Evolutionary conservation across 495 filamentous ascomycete genomes (phyloP), one percentile per base, ranked within the genome.

Genomic region (Evernia prunastri): DNA sequence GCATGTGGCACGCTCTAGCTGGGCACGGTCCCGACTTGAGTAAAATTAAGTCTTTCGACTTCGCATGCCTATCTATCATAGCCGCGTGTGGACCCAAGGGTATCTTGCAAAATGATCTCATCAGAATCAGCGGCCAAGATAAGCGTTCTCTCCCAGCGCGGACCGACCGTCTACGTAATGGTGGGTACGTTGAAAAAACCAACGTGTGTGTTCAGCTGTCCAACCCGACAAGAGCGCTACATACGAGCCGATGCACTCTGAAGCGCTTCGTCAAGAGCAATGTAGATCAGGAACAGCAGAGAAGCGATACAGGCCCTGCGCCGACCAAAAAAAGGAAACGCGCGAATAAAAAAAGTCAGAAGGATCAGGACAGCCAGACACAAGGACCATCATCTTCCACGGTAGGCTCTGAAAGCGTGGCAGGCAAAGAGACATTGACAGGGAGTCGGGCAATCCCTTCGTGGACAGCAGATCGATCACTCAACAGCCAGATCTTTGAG

Each of bases 161-260:
- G 47, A 96, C 92, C 1, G 87, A 91, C 66, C 75, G 80, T 2
- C 80, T 97, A 25, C 82, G 83, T 27, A 78, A 80, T 61, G 89
- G 88, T 69, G 93, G 92, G 12, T 95, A 96, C 72, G 91, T 97
- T 56, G 86, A 86, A 43, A 97, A 97, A 74, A 82, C 84, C 42
- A 80, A 82, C 1, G 80, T 92, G 8, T 79, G 90, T 37, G 79
- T 84, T 25, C 83, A 79, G 58, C 79, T 82, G 29, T 76, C 81
- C 47, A 84, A 85, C 58, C 94, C 91, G 0, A 93, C 88, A 72
- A 81, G 79, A 65, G 68, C 84, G 33, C 11, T 67, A 8, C 45
- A 61, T 4, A 65, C 66, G 10, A 69, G 67, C 40, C 64, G 84
- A 3, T 82, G 80, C 37, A 88, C 81, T 58, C 82, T 92, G 49